Conservation (phyloP, 306 rosid species). For the Benincasa hispida region DNA sequence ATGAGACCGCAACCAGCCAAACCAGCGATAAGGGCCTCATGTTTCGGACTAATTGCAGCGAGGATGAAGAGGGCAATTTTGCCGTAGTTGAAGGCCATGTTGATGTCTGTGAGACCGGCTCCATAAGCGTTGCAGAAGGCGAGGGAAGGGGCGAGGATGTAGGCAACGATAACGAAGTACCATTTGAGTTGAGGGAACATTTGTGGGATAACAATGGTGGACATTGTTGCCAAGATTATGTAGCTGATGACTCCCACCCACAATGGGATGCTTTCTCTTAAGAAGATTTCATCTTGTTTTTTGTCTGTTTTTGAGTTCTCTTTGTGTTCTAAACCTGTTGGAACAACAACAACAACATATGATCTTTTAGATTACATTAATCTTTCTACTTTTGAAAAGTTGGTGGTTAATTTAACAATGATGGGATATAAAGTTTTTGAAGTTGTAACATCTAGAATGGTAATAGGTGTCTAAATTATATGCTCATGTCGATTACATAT, state of each 20-base stretch:
- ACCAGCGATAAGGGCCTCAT: slow-evolving; percentile 33
- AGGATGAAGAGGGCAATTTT: slow-evolving; percentile 69
- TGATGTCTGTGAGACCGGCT: slow-evolving; percentile 74
- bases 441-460: too few relatives aligned
- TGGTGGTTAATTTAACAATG: too few relatives aligned
- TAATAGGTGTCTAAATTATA: too few relatives aligned
- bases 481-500: too few relatives aligned
- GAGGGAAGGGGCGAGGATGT: slow-evolving; percentile 61
- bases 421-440: too few relatives aligned
- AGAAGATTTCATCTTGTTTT: slow-evolving; percentile 38
- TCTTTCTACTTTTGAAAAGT: too few relatives aligned
- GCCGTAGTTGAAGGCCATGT: slow-evolving; percentile 91
- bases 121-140: slow-evolving; percentile 97
- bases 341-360: background rate
- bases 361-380: too few relatives aligned
- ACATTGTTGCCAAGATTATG: slow-evolving; percentile 18
- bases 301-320: slow-evolving; percentile 14
- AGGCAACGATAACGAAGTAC: slow-evolving; percentile 28
- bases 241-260: slow-evolving; percentile 35
- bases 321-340: slow-evolving; percentile 17
- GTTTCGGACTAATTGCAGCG: slow-evolving; percentile 41
- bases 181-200: slow-evolving; percentile 46
- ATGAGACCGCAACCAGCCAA: slow-evolving; percentile 70
- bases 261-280: slow-evolving; percentile 51
- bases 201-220: slow-evolving; percentile 43